phyloP scores from a whole-genome alignment of 2,329 filamentous ascomycete species.

The Seiridium unicorne region DNA sequence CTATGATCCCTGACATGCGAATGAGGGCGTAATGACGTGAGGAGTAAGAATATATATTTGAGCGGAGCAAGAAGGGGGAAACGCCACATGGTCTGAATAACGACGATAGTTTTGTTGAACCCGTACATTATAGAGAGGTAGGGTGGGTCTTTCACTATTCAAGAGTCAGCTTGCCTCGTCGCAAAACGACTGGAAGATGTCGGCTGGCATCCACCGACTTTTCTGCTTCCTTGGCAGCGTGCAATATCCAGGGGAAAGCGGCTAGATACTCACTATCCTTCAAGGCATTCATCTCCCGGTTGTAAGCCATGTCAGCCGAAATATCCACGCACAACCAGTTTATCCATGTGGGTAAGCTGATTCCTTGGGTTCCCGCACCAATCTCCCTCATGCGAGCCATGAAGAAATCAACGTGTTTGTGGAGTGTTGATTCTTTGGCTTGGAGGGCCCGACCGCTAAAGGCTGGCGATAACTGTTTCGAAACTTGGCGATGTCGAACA shows the following conservation, averaged over 20 bases:
- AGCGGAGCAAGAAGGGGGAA: conserved; percentile 15
- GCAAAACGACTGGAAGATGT: not conserved
- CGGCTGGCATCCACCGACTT: conserved; percentile 1
- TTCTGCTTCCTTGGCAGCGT: conserved; percentile 12
- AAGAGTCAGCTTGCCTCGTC: not conserved
- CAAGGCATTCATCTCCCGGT: conserved; percentile 18
- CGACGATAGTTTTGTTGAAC: conserved; percentile 10
- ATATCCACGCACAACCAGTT: conserved; percentile 21
- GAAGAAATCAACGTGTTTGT: conserved; percentile 20
- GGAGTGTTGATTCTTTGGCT: conserved; percentile 18
- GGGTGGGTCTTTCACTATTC: conserved; percentile 8
- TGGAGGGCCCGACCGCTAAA: conserved; percentile 17
- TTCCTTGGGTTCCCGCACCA: not conserved
- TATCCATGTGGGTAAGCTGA: conserved; percentile 15
- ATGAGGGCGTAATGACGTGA: conserved; percentile 9
- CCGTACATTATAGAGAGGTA: conserved; percentile 8
- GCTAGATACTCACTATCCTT: too few species aligned
- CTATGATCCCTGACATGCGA: conserved; percentile 12
- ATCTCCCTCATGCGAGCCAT: conserved; percentile 15
- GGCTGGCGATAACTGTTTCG: conserved; percentile 18
- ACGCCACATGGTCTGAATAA: conserved; percentile 11
- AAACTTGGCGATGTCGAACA: conserved; percentile 14
- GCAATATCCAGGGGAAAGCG: too few species aligned
- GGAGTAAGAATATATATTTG: conserved; percentile 9
- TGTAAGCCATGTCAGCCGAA: conserved; percentile 21